Conservation (phyloP, 768 basidiomycete genomes). For the Tulasnella sp. region DNA sequence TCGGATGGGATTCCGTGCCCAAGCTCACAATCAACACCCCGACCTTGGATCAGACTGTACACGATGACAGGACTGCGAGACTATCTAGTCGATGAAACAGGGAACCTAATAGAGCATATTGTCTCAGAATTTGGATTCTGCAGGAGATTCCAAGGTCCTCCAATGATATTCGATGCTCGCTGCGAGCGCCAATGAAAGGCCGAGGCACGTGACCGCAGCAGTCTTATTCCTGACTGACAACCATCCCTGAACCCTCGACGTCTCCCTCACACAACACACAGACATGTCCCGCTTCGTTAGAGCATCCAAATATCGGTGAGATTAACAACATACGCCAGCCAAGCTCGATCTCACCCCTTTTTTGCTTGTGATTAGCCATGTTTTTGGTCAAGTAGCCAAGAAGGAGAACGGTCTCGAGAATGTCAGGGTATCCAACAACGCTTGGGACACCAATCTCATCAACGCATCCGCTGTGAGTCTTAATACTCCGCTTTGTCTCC, state of each 20-base stretch:
- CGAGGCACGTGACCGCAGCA: not conserved
- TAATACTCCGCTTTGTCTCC: not conserved
- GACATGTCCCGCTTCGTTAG: conserved; percentile 80
- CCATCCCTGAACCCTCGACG: not conserved
- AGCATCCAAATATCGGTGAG: conserved; percentile 77
- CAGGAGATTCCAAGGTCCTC: too few species aligned
- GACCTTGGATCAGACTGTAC: too few species aligned
- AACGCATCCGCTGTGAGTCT: conserved; percentile 67
- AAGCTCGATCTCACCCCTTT: not conserved
- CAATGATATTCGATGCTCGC: too few species aligned
- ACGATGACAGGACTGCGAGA: too few species aligned
- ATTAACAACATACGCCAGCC: not conserved
- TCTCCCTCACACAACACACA: not conserved
- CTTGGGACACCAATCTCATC: conserved; percentile 94
- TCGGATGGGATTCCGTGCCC: too few species aligned
- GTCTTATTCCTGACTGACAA: not conserved
- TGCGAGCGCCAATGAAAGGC: too few species aligned
- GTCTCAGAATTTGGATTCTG: too few species aligned
- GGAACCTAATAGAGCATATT: too few species aligned
- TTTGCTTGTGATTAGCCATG: conserved; percentile 50
- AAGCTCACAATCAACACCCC: too few species aligned
- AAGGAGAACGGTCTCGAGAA: conserved; percentile 77
- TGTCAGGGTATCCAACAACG: conserved; percentile 76
- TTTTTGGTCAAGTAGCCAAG: conserved; percentile 82
- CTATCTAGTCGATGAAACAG: too few species aligned